Base-by-base conservation (phyloP, 208 protist species). In the Paratrypanosoma confusum region DNA sequence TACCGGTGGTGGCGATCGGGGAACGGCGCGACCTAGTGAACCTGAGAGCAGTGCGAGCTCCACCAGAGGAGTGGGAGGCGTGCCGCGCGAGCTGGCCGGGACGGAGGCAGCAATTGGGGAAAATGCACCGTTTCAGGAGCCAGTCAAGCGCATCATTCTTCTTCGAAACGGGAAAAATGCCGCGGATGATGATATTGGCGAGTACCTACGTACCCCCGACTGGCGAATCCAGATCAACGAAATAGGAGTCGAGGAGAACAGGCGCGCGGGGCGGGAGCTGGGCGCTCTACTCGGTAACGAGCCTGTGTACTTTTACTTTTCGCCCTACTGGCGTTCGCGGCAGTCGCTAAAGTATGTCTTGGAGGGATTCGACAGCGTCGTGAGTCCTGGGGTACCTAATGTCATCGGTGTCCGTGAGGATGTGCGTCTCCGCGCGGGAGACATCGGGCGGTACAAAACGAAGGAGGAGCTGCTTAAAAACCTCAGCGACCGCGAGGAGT, bases 371-470 rank as follows among this genome's bases (percentile, higher is more conserved):
- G 73, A 84, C 39, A 44, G 26, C 36, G 51, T 7, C 36, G 24
- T 27, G 40, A 65, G 62, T 69, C 61, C 55, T 70, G 60, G 60
- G n/a, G n/a, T n/a, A n/a, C n/a, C n/a, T n/a, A n/a, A 55, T 31
- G 79, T 91, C 39, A 66, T 86, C 46, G 80, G 80, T 16, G 71
- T 85, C 24, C 70, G 75, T 1, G 85, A 95, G 45, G 90, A 96
- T 60, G 83, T 90, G 41, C 79, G 88, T 7, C 65, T 96, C 29
- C 73, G 86, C 17, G 90, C 95, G 60, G 88, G 83, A 16, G 87
- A 96, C 38, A 93, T 94, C 51, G 90, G 90, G 33, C 90, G 91
- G 23, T 94, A 91, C 61, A 67, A 65, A n/a, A 67, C 51, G 39
- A 50, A 57, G 2, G 66, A 80, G 7, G 76, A 77, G 44, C 41